phyloP scores from a whole-genome alignment of 208 protist genomes.

The Kentomonas sorsogonicus region DNA sequence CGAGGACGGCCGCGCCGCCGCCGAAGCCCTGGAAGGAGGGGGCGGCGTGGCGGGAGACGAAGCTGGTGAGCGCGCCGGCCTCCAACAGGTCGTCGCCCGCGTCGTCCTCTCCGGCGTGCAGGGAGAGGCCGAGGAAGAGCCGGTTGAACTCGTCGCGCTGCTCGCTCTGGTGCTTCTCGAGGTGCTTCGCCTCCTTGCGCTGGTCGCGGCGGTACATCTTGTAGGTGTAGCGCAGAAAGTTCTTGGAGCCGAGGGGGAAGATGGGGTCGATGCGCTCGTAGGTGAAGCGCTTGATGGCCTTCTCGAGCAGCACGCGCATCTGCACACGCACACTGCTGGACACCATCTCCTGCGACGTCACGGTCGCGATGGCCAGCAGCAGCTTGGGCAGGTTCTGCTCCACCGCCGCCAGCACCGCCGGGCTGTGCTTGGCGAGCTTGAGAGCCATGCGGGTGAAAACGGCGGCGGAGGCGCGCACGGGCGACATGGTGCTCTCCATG shows the following conservation, averaged over 20 bases:
- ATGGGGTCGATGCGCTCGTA: conserved; percentile 68
- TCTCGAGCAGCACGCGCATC: conserved; percentile 78
- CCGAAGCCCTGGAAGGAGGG: conserved; percentile 12
- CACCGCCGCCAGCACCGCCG: conserved; percentile 41
- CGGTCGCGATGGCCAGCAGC: conserved; percentile 72
- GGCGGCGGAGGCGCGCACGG: conserved; percentile 64
- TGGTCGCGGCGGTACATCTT: conserved; percentile 80
- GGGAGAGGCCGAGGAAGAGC: conserved; percentile 60
- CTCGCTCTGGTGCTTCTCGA: conserved; percentile 51
- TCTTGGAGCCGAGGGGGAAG: conserved; percentile 81
- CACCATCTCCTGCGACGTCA: conserved; percentile 73
- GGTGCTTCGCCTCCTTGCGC: conserved; percentile 65
- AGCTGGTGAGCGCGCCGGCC: conserved; percentile 66
- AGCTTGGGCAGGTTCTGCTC: conserved; percentile 60
- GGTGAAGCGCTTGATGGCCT: conserved; percentile 79
- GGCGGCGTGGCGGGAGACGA: conserved; percentile 54
- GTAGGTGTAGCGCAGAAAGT: conserved; percentile 81
- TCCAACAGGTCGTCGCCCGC: conserved; percentile 66
- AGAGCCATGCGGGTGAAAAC: conserved; percentile 82
- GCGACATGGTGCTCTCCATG: conserved; percentile 60
- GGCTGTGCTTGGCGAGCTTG: conserved; percentile 73
- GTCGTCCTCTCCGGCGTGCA: conserved; percentile 53
- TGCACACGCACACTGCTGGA: conserved; percentile 76
- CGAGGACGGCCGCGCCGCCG: conserved; percentile 7
- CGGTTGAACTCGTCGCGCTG: conserved; percentile 73